Conservation (phyloP, 2,329 filamentous ascomycete species). For the Alternaria triticina region DNA sequence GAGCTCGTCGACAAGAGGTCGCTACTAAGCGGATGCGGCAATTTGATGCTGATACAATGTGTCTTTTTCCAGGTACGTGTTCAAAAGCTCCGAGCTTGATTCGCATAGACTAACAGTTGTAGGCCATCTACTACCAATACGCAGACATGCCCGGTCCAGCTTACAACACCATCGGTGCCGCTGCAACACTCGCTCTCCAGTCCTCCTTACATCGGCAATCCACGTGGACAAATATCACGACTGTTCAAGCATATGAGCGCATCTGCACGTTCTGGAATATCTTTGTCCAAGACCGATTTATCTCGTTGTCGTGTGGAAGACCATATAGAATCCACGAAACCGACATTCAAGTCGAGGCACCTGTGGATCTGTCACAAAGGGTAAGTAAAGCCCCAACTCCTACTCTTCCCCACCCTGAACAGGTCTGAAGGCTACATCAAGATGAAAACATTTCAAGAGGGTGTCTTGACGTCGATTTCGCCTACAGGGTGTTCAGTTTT, state of each 20-base stretch:
- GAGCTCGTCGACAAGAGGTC: slow-evolving; percentile 33
- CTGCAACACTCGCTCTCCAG: slow-evolving; percentile 37
- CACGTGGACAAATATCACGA: slow-evolving; percentile 19
- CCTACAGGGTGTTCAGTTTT: background rate
- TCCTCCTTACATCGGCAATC: slow-evolving; percentile 37
- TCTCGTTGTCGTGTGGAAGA: slow-evolving; percentile 39
- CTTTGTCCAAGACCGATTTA: slow-evolving; percentile 34
- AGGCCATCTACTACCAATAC: slow-evolving; percentile 36
- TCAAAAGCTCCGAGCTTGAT: background rate
- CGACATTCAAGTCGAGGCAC: slow-evolving; percentile 36
- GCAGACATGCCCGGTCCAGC: slow-evolving; percentile 37
- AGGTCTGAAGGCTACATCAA: background rate
- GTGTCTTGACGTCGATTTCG: background rate
- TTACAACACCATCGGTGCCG: slow-evolving; percentile 38
- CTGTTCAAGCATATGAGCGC: slow-evolving; percentile 28
- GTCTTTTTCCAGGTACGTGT: slow-evolving; percentile 35
- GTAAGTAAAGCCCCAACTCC: slow-evolving; percentile 14
- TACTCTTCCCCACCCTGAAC: background rate
- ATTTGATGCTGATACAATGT: slow-evolving; percentile 36
- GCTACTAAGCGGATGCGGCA: slow-evolving; percentile 26
- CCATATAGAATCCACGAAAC: slow-evolving; percentile 37
- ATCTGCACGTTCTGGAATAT: slow-evolving; percentile 40
- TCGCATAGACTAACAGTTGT: slow-evolving; percentile 1
- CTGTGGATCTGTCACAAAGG: slow-evolving; percentile 21
- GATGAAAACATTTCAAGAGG: background rate